Evolutionary conservation across 2,329 filamentous ascomycete species (phyloP), one percentile per base, ranked within the genome.

Genomic region (Pseudogymnoascus pannorum): DNA sequence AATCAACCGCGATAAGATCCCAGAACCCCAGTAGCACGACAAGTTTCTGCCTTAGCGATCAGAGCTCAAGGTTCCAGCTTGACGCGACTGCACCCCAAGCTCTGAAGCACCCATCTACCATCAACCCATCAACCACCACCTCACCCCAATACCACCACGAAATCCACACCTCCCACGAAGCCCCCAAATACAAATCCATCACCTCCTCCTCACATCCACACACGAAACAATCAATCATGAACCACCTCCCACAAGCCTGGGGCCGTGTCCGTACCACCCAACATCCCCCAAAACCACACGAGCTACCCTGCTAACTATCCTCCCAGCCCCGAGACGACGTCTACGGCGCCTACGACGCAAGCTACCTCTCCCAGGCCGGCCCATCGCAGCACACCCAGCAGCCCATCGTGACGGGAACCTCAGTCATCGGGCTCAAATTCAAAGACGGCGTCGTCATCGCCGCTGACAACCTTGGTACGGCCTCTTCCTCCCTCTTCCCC

Each of bases 401-500:
- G 31, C 94, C 94, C 71, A 88, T 96, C 68, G 94, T 99, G 65
- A 99, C 94, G 59, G 94, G 94, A 72, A 97, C 94, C 58, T 97
- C 94, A 60, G 94, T 99, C 66, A 78, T 99, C 62, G 94, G 88
- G 66, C 83, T 97, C 74, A 97, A 97, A 81, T 99, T 92, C 83
- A 93, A 92, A 72, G 91, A 92, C 68, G 94, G 94, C 72, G 92
- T 99, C 66, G 92, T 96, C 71, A 93, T 99, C 74, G 94, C 93
- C 59, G 91, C 94, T 70, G 94, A 99, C 77, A 99, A 97, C 79
- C 80, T 99, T 66, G 92, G 92, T 96, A 80, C 61, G 80, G 8
- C 14, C 35, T 62, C 61, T n/a, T 58, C 26, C 38, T 54, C 59
- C 58, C 57, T 60, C 29, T 38, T 31, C 58, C 40, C 60, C 29